Base-by-base conservation (phyloP, 331 rosid genomes). In the Erythrophleum ivorense region DNA sequence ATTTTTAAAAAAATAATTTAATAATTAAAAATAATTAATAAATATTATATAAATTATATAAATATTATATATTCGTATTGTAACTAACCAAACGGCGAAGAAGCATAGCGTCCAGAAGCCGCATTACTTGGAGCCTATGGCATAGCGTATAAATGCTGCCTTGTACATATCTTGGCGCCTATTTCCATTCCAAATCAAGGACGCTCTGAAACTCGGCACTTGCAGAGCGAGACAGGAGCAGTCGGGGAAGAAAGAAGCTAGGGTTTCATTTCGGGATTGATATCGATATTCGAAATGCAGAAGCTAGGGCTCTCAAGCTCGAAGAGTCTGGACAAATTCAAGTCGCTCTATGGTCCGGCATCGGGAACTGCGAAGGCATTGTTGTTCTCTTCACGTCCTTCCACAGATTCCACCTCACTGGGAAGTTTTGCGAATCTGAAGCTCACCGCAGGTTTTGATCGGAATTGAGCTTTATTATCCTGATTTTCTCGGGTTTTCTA, bases 401-500 rank as follows among this genome's bases (percentile, higher is more conserved):
- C 88, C 48, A n/a, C 89, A 34, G 93, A 94, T 80, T 88, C 97
- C 41, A 60, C 59, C 74, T 86, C 98, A 2, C 81, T 84, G 2
- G 98, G 98, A 48, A 86, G 94, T 87, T 96, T 94, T 66, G 89
- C 93, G 33, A 91, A 89, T 86, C 83, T 96, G 83, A 96, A 96
- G 88, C 92, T 91, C 82, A 91, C 94, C 3, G 97, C 97, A 91
- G 97, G 98, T 96, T 80, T 84, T 40, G 50, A 80, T 76, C 5
- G 7, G 53, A 77, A 24, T 50, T 46, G 63, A 12, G 36, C 75
- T 82, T 72, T 50, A 15, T 16, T 65, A 72, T 70, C 48, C 50
- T 70, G 15, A 73, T 78, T 84, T 78, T 77, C 2, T 67, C 45
- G 31, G 43, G 54, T 49, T 65, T 24, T 43, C 14, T 73, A 15